Conservation (phyloP, 2,329 filamentous ascomycete genomes). For the Incumbomyces lentus region DNA sequence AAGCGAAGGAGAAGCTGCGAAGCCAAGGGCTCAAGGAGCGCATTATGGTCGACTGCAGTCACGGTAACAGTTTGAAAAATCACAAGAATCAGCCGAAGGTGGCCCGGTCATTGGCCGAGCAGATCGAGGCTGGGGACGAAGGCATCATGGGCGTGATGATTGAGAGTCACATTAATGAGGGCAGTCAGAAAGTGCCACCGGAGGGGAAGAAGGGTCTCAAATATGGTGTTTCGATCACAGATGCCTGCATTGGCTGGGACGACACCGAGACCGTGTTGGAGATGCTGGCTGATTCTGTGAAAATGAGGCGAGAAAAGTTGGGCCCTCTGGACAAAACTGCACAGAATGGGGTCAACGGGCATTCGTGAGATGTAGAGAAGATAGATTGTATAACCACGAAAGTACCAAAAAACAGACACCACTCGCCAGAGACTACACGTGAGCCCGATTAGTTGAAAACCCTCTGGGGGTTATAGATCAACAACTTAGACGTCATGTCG, state of each 20-base stretch:
- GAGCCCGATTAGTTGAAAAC: no score
- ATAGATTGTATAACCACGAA: no score
- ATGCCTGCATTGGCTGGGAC: conserved; percentile 76
- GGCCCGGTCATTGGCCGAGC: conserved; percentile 67
- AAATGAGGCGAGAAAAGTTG: conserved; percentile 52
- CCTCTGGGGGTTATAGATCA: no score
- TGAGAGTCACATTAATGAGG: conserved; percentile 92
- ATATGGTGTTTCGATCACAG: conserved; percentile 26
- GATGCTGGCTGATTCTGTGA: conserved; percentile 67
- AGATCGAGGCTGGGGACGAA: conserved; percentile 76
- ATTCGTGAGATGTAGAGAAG: no score
- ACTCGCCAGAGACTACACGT: no score
- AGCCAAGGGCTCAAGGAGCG: conserved; percentile 79
- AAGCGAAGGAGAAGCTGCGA: conserved; percentile 63
- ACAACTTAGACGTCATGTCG: no score
- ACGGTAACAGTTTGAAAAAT: conserved; percentile 96
- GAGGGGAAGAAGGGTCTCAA: conserved; percentile 25
- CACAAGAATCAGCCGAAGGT: conserved; percentile 96
- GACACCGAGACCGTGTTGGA: conserved; percentile 74
- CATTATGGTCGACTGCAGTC: conserved; percentile 98
- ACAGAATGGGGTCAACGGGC: conserved; percentile 10
- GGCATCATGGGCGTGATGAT: conserved; percentile 97
- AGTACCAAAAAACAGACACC: no score
- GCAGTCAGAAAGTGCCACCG: conserved; percentile 38
- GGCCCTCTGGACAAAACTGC: conserved; percentile 2